Evolutionary conservation across 1,139 yeast species (phyloP).

Genomic region (Scheffersomyces titani): DNA sequence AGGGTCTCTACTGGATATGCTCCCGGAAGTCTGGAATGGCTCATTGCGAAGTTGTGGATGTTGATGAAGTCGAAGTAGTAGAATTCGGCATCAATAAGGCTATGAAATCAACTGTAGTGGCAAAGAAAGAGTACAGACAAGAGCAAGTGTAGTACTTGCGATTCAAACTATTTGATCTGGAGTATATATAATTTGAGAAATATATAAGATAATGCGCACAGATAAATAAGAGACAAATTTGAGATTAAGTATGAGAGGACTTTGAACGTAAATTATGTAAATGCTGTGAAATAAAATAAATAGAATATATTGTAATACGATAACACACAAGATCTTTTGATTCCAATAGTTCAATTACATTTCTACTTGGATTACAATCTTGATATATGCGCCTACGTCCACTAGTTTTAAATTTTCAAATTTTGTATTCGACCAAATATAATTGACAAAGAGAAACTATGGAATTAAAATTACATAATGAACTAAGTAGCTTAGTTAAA

Average conservation of each 20-base stretch:
- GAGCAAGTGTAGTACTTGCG: neutral
- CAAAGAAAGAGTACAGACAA: neutral
- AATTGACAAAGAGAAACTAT: neutral
- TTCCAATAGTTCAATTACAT: too few species aligned
- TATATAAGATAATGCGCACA: neutral
- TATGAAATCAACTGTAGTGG: neutral
- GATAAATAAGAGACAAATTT: too few species aligned
- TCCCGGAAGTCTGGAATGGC: slow-evolving; percentile 3
- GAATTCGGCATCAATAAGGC: neutral
- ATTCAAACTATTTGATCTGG: neutral
- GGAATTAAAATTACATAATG: slow-evolving; percentile 2
- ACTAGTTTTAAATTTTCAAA: neutral
- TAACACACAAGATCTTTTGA: too few species aligned
- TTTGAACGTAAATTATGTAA: too few species aligned
- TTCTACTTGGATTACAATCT: too few species aligned
- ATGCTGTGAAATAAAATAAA: neutral
- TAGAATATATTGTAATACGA: neutral
- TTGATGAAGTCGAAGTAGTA: neutral
- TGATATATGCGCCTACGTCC: too few species aligned
- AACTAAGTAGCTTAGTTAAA: slow-evolving; percentile 44
- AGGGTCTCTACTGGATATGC: slow-evolving; percentile 3
- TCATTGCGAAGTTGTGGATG: neutral
- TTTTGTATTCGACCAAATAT: neutral
- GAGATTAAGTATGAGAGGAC: neutral
- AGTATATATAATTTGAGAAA: neutral